A percentile compares a stretch with the other conserved stretches of the same genome.
Conservation (phyloP, 2,329 filamentous ascomycete genomes). For the Aspergillus candidus region DNA sequence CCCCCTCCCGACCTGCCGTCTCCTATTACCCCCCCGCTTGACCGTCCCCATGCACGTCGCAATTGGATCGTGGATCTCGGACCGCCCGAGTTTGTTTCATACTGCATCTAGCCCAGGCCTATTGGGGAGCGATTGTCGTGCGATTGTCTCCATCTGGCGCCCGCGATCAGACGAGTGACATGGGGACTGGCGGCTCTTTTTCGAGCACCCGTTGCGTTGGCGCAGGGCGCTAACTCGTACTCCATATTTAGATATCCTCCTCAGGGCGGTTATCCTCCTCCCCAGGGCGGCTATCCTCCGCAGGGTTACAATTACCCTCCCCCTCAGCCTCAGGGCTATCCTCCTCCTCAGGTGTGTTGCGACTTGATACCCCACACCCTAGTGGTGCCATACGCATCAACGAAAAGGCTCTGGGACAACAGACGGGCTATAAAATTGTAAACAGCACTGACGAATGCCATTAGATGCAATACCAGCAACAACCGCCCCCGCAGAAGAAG, state of each 20-base stretch:
- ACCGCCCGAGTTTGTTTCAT: too few relatives aligned
- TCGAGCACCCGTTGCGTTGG: background rate
- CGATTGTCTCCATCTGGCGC: too few relatives aligned
- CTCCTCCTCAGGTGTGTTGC: conserved; percentile 19
- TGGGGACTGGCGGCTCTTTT: background rate
- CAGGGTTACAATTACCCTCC: conserved; percentile 22
- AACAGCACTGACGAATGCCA: conserved; percentile 2
- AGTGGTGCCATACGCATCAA: too few relatives aligned
- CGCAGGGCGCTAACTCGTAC: background rate
- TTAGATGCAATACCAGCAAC: conserved; percentile 48
- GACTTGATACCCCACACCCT: background rate
- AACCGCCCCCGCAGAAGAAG: conserved; percentile 43
- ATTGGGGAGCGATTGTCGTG: too few relatives aligned
- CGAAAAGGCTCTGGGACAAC: too few relatives aligned
- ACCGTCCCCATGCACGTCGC: too few relatives aligned
- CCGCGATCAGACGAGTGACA: too few relatives aligned
- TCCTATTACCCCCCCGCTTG: too few relatives aligned
- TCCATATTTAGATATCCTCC: conserved; percentile 25
- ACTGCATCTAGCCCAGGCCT: too few relatives aligned
- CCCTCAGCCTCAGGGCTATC: conserved; percentile 28
- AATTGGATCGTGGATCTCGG: too few relatives aligned
- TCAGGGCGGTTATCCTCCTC: conserved; percentile 27
- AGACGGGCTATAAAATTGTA: too few relatives aligned
- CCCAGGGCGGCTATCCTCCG: conserved; percentile 28
- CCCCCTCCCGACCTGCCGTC: background rate